Percentiles rank a stretch among this genome's conserved stretches.
phyloP scores from a whole-genome alignment of 805 yeast genomes.

The Cyberlindnera subsufficiens region DNA sequence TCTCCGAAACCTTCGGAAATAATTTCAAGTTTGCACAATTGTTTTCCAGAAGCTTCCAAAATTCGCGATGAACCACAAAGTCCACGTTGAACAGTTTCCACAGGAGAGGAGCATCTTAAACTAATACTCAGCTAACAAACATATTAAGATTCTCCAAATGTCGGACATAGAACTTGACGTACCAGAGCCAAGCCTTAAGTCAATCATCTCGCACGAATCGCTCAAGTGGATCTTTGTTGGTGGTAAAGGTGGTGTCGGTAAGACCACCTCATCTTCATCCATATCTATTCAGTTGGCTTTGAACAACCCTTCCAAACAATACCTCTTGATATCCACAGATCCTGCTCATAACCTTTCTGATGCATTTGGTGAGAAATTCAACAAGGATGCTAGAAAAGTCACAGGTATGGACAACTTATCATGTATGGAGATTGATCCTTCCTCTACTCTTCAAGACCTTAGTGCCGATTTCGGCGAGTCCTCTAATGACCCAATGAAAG shows the following conservation, averaged over 20 bases:
- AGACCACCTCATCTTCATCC: constrained; percentile 95
- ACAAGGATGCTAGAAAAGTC: constrained; percentile 92
- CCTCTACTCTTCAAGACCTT: constrained; percentile 87
- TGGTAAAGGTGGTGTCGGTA: constrained; percentile 99
- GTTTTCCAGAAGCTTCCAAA: not conserved
- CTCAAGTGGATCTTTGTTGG: constrained; percentile 98
- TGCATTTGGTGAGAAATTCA: constrained; percentile 97
- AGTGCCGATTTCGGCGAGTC: constrained; percentile 35
- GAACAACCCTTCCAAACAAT: constrained; percentile 72
- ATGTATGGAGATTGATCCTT: constrained; percentile 98
- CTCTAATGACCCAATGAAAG: constrained; percentile 50
- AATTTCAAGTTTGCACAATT: no score
- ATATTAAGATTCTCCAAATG: constrained; percentile 5
- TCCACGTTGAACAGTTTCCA: no score
- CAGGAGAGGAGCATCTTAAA: no score
- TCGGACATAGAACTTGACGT: constrained; percentile 20
- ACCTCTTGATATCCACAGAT: constrained; percentile 88
- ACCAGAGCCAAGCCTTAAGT: constrained; percentile 63
- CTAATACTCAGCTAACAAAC: not conserved
- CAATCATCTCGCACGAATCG: constrained; percentile 58
- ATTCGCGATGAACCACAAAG: not conserved
- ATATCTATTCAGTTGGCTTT: constrained; percentile 91
- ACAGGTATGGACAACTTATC: constrained; percentile 83
- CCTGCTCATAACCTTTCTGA: constrained; percentile 98
- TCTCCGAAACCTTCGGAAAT: no score